Percentiles rank a stretch among this genome's conserved stretches.
These are phyloP conservation scores for Phytophthora ohioensis DNA, from an alignment of 352 stramenopile genomes.

Conservation along the genomic window DNA sequence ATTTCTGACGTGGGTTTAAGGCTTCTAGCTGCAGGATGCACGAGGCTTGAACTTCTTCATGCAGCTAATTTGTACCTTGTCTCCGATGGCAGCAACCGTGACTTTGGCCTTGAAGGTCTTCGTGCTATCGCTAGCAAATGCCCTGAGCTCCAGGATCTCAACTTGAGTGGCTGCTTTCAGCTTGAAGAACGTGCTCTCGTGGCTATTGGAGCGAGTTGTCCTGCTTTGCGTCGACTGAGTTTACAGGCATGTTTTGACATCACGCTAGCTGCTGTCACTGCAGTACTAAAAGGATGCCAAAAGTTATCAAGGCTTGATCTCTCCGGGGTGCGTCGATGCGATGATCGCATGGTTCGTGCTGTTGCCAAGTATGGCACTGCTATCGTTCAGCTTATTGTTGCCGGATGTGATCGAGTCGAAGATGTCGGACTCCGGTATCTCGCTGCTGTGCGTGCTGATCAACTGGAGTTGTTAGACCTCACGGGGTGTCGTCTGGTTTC, in stretches of 20 bases:
- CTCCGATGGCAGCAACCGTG: slow-evolving; percentile 92
- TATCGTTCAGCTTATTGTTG: slow-evolving; percentile 61
- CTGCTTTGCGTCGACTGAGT: slow-evolving; percentile 68
- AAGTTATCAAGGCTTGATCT: slow-evolving; percentile 60
- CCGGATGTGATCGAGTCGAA: slow-evolving; percentile 70
- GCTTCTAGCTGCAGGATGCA: slow-evolving; percentile 86
- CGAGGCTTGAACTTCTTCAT: slow-evolving; percentile 76
- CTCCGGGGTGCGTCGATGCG: slow-evolving; percentile 58
- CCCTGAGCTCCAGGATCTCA: slow-evolving; percentile 59
- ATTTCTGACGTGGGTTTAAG: slow-evolving; percentile 88
- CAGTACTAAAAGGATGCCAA: slow-evolving; percentile 67
- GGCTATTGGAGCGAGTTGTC: slow-evolving; percentile 70
- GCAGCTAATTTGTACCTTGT: slow-evolving; percentile 90
- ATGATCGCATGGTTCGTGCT: slow-evolving; percentile 68
- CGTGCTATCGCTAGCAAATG: slow-evolving; percentile 83
- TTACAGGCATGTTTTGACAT: slow-evolving; percentile 87
- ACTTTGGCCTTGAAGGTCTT: slow-evolving; percentile 93
- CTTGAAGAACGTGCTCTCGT: slow-evolving; percentile 83
- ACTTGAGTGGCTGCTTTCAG: slow-evolving; percentile 83
- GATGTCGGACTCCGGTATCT: slow-evolving; percentile 68
- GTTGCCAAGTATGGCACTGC: slow-evolving; percentile 43
- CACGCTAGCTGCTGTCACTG: slow-evolving; percentile 70
- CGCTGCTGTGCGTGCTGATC: slow-evolving; percentile 50
- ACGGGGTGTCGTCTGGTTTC: slow-evolving; percentile 62
- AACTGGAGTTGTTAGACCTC: slow-evolving; percentile 73